A percentile compares a stretch with the other conserved stretches of the same genome.
These are phyloP conservation scores for Sicyos baderoa DNA, from an alignment of 306 rosid genomes.

Conservation along the genomic window DNA sequence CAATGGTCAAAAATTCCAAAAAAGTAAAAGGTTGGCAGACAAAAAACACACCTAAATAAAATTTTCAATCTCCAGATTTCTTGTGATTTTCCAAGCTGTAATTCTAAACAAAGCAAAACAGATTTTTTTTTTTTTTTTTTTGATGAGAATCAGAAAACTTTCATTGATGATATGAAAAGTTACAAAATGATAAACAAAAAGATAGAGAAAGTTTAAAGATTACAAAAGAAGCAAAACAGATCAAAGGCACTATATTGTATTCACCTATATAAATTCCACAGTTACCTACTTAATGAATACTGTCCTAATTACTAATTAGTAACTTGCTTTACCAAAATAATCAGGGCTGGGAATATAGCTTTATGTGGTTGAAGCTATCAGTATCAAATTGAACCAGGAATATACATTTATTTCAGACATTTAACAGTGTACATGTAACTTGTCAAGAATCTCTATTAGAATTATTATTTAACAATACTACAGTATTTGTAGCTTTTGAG, in stretches of 20 bases:
- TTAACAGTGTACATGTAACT: conserved; percentile 69
- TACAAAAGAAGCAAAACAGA: conserved; percentile 8
- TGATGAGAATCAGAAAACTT: too few relatives aligned
- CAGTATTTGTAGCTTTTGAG: conserved; percentile 48
- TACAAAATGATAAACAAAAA: too few relatives aligned
- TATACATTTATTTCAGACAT: conserved; percentile 44
- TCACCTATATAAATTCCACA: background rate
- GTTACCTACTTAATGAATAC: background rate
- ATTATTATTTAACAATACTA: conserved; percentile 47
- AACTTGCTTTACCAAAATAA: conserved; percentile 8
- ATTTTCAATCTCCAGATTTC: background rate
- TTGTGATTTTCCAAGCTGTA: too few relatives aligned
- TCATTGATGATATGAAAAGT: too few relatives aligned
- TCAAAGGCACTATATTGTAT: conserved; percentile 9
- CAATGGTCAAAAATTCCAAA: background rate
- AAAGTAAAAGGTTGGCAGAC: too few relatives aligned
- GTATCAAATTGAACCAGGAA: conserved; percentile 31
- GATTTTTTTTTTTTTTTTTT: too few relatives aligned
- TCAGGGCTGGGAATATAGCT: conserved; percentile 3
- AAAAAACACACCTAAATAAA: background rate
- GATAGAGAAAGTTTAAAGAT: too few relatives aligned
- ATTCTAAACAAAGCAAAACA: background rate
- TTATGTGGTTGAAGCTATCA: conserved; percentile 24
- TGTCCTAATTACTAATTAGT: conserved; percentile 6
- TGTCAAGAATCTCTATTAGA: conserved; percentile 50